Percentiles rank a stretch among this genome's conserved stretches.
phyloP scores from a whole-genome alignment of 345 rosid species.

The Aegle marmelos region DNA sequence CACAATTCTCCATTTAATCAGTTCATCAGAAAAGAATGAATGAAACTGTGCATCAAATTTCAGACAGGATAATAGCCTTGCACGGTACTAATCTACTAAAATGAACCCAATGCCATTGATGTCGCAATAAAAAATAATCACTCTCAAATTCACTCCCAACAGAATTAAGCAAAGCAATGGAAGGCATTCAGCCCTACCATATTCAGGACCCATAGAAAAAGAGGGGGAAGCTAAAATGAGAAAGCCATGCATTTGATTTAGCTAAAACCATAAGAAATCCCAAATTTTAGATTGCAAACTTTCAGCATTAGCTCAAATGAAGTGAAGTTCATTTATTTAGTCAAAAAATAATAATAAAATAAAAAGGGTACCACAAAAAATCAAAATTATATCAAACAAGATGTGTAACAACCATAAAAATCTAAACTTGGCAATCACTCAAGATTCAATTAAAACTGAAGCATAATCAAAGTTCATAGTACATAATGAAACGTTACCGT shows the following conservation, averaged over 20 bases:
- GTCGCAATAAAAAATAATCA: background rate
- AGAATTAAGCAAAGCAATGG: background rate
- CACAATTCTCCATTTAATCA: background rate
- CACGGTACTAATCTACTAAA: background rate
- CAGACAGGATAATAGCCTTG: background rate
- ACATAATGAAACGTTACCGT: slow-evolving; percentile 43
- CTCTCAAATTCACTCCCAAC: background rate
- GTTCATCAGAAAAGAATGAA: background rate
- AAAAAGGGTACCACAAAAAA: background rate
- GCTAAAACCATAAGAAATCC: background rate
- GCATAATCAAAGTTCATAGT: background rate
- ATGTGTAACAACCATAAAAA: background rate
- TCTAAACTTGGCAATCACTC: background rate
- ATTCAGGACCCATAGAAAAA: no score
- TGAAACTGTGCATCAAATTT: background rate
- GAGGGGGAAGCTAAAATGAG: no score
- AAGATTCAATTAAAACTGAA: background rate
- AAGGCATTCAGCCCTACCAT: background rate
- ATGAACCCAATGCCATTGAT: background rate
- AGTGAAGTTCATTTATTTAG: background rate
- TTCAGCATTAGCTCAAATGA: background rate
- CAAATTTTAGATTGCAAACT: background rate
- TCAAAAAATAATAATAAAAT: background rate
- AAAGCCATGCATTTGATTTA: no score
- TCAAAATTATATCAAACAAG: background rate